A percentile compares a stretch with the other conserved stretches of the same genome.
These are phyloP conservation scores for Trichothecium sympodiale DNA, from an alignment of 2,329 filamentous ascomycete species.

Conservation along the genomic window DNA sequence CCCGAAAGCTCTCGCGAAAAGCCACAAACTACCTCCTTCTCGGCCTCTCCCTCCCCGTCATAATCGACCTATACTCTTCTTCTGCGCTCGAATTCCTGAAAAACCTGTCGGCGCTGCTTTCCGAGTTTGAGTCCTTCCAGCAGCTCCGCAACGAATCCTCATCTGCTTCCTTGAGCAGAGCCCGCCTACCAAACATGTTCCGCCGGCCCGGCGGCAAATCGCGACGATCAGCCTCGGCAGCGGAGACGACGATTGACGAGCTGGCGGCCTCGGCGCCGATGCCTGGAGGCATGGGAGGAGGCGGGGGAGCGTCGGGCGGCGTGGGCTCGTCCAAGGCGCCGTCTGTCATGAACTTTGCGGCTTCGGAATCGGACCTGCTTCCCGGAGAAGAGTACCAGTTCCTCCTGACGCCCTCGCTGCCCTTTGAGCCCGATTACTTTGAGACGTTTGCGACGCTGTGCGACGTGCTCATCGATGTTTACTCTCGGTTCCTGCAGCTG, in stretches of 20 bases:
- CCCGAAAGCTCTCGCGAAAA: slow-evolving; percentile 73
- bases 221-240: slow-evolving; percentile 39
- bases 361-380: slow-evolving; percentile 53
- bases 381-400: slow-evolving; percentile 82
- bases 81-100: slow-evolving; percentile 78
- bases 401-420: slow-evolving; percentile 80
- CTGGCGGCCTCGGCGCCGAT: slow-evolving; percentile 13
- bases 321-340: slow-evolving; percentile 17
- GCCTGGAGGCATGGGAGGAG: slow-evolving; percentile 15
- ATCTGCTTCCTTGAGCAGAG: slow-evolving; percentile 59
- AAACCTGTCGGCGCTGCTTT: slow-evolving; percentile 71
- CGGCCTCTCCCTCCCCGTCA: slow-evolving; percentile 78
- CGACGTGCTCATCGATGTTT: slow-evolving; percentile 89
- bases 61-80: slow-evolving; percentile 77
- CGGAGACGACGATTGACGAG: slow-evolving; percentile 23
- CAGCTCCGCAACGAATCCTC: slow-evolving; percentile 73
- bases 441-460: slow-evolving; percentile 93
- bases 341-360: slow-evolving; percentile 44
- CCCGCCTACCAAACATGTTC: slow-evolving; percentile 75
- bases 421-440: slow-evolving; percentile 95
- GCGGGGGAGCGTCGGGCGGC: slow-evolving; percentile 13
- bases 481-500: slow-evolving; percentile 65
- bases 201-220: slow-evolving; percentile 53
- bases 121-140: slow-evolving; percentile 92
- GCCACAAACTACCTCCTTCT: slow-evolving; percentile 91